These are phyloP conservation scores for Amphicarpaea edgeworthii DNA, from an alignment of 306 rosid species.

Conservation along the genomic window DNA sequence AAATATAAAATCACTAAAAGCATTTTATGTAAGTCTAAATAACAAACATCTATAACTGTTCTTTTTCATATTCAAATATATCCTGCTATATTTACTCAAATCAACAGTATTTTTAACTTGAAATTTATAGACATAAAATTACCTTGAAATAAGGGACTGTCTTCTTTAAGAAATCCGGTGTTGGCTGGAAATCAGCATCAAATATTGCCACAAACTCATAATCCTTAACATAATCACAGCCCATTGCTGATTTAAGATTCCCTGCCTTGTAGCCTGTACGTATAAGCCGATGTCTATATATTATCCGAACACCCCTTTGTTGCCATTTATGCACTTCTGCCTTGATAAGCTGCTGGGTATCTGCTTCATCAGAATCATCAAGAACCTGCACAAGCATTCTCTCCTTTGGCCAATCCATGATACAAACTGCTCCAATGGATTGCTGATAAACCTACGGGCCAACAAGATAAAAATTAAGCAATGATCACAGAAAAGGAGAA, in stretches of 20 bases:
- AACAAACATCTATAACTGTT: slow-evolving; percentile 1
- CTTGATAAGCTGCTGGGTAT: slow-evolving; percentile 85
- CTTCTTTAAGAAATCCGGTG: slow-evolving; percentile 94
- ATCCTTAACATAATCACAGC: slow-evolving; percentile 93
- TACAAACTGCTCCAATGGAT: slow-evolving; percentile 92
- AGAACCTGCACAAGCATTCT: slow-evolving; percentile 95
- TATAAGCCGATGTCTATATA: slow-evolving; percentile 90
- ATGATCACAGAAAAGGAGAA: slow-evolving; percentile 31
- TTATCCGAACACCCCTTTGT: slow-evolving; percentile 81
- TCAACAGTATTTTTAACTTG: slow-evolving; percentile 18
- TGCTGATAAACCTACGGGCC: slow-evolving; percentile 88
- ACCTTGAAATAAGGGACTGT: slow-evolving; percentile 96
- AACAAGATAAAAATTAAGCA: slow-evolving; percentile 40
- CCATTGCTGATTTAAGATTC: slow-evolving; percentile 97
- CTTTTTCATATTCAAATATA: slow-evolving; percentile 31
- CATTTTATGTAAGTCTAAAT: slow-evolving; percentile 4
- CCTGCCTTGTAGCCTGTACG: slow-evolving; percentile 99
- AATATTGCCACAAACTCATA: slow-evolving; percentile 96
- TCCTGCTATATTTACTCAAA: slow-evolving; percentile 9
- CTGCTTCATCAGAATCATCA: slow-evolving; percentile 94
- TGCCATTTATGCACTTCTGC: slow-evolving; percentile 99
- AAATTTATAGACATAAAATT: slow-evolving; percentile 32
- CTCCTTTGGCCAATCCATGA: slow-evolving; percentile 96
- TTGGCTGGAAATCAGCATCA: slow-evolving; percentile 98
- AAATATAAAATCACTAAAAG: slow-evolving; percentile 26